Conservation (phyloP, 148 eudicot genomes). For the Cornus controversa region DNA sequence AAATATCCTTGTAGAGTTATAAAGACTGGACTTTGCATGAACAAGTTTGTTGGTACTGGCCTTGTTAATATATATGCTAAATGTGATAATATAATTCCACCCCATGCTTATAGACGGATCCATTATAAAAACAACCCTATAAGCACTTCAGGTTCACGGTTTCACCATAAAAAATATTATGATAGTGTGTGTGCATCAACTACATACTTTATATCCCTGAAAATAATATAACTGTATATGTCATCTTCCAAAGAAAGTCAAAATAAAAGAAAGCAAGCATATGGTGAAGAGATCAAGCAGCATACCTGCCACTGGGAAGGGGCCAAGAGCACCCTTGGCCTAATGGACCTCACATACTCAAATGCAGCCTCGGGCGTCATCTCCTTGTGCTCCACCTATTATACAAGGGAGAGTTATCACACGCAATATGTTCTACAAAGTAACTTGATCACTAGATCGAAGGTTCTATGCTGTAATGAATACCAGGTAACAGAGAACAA, state of each 20-base stretch:
- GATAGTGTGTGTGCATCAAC: not conserved
- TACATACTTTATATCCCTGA: not conserved
- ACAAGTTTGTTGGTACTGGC: not conserved
- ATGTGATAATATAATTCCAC: not conserved
- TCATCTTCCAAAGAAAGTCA: not conserved
- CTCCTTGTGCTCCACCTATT: slow-evolving; percentile 52
- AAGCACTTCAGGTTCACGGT: not conserved
- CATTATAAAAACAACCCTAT: not conserved
- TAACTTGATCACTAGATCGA: not conserved
- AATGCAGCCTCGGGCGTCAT: slow-evolving; percentile 54
- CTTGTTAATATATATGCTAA: too few species aligned
- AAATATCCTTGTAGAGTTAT: too few species aligned
- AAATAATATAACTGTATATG: not conserved
- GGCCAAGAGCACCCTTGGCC: slow-evolving; percentile 58
- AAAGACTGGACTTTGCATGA: too few species aligned
- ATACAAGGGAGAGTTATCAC: not conserved
- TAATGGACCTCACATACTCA: slow-evolving; percentile 43
- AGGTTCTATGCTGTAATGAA: not conserved
- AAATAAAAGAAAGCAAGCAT: not conserved
- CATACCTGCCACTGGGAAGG: slow-evolving; percentile 52
- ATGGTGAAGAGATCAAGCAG: not conserved
- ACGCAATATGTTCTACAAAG: not conserved
- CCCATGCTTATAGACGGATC: not conserved
- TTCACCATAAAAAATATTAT: not conserved
- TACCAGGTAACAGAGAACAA: slow-evolving; percentile 84